A percentile compares a stretch with the other conserved stretches of the same genome.
Evolutionary conservation across 129 eudicot species (phyloP).

Genomic region (Flaveria trinervia): DNA sequence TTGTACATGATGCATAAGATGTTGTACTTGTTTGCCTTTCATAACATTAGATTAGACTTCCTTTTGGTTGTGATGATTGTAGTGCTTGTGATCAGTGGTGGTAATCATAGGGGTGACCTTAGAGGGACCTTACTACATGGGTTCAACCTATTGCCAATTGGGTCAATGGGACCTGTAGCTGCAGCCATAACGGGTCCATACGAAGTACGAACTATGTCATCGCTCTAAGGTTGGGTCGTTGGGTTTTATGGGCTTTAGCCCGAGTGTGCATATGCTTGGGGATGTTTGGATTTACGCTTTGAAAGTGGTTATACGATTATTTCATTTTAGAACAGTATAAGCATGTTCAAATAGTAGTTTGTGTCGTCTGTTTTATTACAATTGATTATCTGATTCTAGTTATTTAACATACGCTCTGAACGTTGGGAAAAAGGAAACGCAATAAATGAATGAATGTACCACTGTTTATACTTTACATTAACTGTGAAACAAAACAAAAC

Average conservation of each 20-base stretch:
- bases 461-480: slow-evolving; percentile 9
- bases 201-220: neutral
- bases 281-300: neutral
- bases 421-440: neutral
- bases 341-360: too few species aligned
- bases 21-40: slow-evolving; percentile 12
- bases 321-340: too few species aligned
- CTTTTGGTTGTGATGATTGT: slow-evolving; percentile 19
- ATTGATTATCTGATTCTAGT: neutral
- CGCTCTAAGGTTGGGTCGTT: neutral
- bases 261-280: neutral
- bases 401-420: too few species aligned
- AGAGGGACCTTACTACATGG: neutral
- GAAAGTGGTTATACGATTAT: neutral
- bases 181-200: neutral
- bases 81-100: slow-evolving; percentile 6
- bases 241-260: neutral
- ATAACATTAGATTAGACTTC: neutral
- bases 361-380: neutral
- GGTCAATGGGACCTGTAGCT: neutral
- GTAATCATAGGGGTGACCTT: neutral
- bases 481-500: slow-evolving; percentile 15
- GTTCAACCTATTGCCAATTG: neutral
- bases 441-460: slow-evolving; percentile 14
- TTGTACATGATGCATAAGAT: slow-evolving; percentile 17